Evolutionary conservation across 352 stramenopile genomes (phyloP).

Genomic region (Phytophthora foliorum): DNA sequence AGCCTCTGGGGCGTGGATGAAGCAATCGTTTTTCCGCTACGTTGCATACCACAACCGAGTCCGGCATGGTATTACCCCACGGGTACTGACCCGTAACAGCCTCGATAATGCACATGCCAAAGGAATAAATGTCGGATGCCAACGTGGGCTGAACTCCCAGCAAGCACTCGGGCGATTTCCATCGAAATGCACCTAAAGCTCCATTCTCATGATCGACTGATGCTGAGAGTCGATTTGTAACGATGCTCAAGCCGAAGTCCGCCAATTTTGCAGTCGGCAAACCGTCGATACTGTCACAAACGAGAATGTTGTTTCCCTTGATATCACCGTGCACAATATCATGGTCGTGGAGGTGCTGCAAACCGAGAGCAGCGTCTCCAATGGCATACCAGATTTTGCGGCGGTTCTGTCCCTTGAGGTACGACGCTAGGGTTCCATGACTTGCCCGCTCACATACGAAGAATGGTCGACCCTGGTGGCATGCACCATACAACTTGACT

Average conservation of each 20-base stretch:
- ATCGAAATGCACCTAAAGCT: slow-evolving; percentile 18
- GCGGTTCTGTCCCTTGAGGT: slow-evolving; percentile 9
- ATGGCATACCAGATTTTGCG: slow-evolving; percentile 20
- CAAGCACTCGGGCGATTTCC: slow-evolving; percentile 29
- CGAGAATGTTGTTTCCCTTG: slow-evolving; percentile 31
- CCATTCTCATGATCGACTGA: background rate
- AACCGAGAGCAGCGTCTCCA: slow-evolving; percentile 18
- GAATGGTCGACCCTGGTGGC: slow-evolving; percentile 32
- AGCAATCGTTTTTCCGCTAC: slow-evolving; percentile 8
- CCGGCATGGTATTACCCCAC: slow-evolving; percentile 17
- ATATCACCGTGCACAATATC: slow-evolving; percentile 23
- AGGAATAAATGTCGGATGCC: slow-evolving; percentile 25
- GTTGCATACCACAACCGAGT: slow-evolving; percentile 7
- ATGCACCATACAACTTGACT: slow-evolving; percentile 33
- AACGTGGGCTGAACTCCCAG: slow-evolving; percentile 12
- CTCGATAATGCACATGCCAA: slow-evolving; percentile 27
- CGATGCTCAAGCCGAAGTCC: slow-evolving; percentile 27
- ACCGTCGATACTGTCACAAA: slow-evolving; percentile 20
- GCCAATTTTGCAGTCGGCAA: slow-evolving; percentile 21
- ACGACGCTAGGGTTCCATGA: slow-evolving; percentile 21
- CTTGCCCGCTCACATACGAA: slow-evolving; percentile 33
- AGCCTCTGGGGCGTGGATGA: background rate
- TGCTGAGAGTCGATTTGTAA: background rate
- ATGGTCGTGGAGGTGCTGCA: slow-evolving; percentile 27
- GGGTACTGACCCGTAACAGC: slow-evolving; percentile 17